Conservation (phyloP, 345 rosid genomes). For the Sisymbrium irio region DNA sequence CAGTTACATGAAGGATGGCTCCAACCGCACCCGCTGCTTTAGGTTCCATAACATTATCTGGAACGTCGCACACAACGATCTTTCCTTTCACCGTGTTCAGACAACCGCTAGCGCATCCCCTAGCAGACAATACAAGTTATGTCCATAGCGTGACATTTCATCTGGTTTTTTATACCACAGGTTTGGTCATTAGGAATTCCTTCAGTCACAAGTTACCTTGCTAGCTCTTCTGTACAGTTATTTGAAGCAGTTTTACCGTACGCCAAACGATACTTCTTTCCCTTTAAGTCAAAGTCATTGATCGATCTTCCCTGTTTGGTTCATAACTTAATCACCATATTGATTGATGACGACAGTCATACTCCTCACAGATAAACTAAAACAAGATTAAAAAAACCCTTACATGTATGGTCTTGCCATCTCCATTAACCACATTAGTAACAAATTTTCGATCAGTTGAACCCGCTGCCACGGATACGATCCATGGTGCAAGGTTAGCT, state of each 20-base stretch:
- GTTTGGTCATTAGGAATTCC: background rate
- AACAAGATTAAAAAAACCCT: slow-evolving; percentile 1
- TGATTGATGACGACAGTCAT: background rate
- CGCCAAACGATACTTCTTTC: slow-evolving; percentile 30
- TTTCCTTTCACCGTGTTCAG: slow-evolving; percentile 39
- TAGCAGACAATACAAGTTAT: slow-evolving; percentile 6
- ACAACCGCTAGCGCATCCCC: slow-evolving; percentile 30
- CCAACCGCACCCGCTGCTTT: slow-evolving; percentile 40
- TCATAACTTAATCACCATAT: background rate
- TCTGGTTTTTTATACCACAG: slow-evolving; percentile 16
- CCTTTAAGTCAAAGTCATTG: slow-evolving; percentile 31
- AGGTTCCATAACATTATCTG: background rate
- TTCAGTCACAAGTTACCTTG: slow-evolving; percentile 23
- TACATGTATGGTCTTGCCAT: slow-evolving; percentile 42
- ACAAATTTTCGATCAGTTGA: slow-evolving; percentile 52
- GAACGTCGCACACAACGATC: slow-evolving; percentile 37
- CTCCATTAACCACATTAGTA: slow-evolving; percentile 45
- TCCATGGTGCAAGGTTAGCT: slow-evolving; percentile 57
- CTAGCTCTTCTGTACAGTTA: background rate
- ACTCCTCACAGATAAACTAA: background rate
- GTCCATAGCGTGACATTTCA: background rate
- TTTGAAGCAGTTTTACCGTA: slow-evolving; percentile 19
- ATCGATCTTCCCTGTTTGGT: slow-evolving; percentile 34
- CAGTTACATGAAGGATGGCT: slow-evolving; percentile 9
- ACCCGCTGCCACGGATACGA: slow-evolving; percentile 64